Evolutionary conservation across 495 filamentous ascomycete species (phyloP).

Genomic region (Penicillium roqueforti): DNA sequence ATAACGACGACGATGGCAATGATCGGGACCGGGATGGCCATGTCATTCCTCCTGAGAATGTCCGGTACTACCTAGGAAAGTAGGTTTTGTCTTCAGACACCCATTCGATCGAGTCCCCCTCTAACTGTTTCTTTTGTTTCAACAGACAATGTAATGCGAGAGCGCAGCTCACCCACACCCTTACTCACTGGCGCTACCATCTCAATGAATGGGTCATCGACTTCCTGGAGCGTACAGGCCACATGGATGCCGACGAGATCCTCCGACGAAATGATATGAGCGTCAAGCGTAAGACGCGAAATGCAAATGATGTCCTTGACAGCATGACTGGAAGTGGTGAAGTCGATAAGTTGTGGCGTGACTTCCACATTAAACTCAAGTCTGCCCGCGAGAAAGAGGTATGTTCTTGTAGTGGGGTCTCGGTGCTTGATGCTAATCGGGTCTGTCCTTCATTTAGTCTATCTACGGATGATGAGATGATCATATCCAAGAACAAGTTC

Average conservation of each 20-base stretch:
- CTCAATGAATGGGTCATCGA: conserved; percentile 67
- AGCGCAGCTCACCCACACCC: conserved; percentile 62
- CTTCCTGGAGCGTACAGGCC: conserved; percentile 53
- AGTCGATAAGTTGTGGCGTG: conserved; percentile 53
- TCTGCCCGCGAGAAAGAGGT: conserved; percentile 48
- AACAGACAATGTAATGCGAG: conserved; percentile 60
- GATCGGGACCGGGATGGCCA: conserved; percentile 34
- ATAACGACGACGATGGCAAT: conserved; percentile 35
- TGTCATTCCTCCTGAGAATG: conserved; percentile 30
- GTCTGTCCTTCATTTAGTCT: not conserved
- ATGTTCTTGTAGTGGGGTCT: conserved; percentile 8
- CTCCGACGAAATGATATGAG: conserved; percentile 51
- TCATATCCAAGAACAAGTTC: not conserved
- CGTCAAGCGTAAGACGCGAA: conserved; percentile 47
- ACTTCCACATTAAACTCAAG: conserved; percentile 57
- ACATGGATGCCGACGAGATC: conserved; percentile 49
- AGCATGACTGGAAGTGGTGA: conserved; percentile 52
- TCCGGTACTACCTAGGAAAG: conserved; percentile 44
- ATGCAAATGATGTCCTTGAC: conserved; percentile 55
- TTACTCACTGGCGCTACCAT: conserved; percentile 72
- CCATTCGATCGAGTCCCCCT: not conserved
- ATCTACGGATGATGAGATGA: not conserved
- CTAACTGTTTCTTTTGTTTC: not conserved
- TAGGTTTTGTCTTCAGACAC: conserved; percentile 16
- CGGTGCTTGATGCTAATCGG: not conserved